phyloP scores from a whole-genome alignment of 225 moss, liverwort and hornwort species.

The Straminergon stramineum region DNA sequence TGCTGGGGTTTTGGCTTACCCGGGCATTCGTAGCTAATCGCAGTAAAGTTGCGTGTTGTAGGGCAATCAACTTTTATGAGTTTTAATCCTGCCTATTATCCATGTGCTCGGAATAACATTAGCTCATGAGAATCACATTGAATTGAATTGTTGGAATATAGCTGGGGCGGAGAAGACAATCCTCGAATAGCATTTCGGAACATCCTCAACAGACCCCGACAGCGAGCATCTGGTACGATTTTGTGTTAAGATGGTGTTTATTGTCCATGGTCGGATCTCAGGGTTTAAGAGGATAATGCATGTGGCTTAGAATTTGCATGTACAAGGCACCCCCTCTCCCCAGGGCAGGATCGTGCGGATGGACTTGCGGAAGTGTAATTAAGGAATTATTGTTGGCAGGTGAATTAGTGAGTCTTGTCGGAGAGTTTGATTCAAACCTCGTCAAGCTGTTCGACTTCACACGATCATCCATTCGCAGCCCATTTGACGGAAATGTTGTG shows the following conservation, averaged over 20 bases:
- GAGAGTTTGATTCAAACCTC: constrained; percentile 67
- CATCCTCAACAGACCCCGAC: constrained; percentile 82
- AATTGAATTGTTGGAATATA: constrained; percentile 10
- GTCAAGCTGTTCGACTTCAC: constrained; percentile 92
- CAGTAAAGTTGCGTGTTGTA: background rate
- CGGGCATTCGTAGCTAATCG: background rate
- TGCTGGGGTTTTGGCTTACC: background rate
- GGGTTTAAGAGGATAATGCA: background rate
- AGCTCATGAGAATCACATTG: background rate
- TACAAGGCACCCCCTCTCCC: background rate
- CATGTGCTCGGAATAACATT: background rate
- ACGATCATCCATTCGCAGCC: constrained; percentile 76
- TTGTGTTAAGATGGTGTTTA: background rate
- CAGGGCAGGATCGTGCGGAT: background rate
- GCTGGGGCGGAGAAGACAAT: constrained; percentile 79
- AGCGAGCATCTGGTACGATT: constrained; percentile 62
- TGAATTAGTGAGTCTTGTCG: constrained; percentile 83
- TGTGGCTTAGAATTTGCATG: background rate
- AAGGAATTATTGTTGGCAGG: constrained; percentile 30
- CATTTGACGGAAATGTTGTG: constrained; percentile 94
- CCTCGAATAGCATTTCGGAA: constrained; percentile 86
- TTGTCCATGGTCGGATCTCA: background rate
- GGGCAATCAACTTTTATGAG: background rate
- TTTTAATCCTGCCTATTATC: background rate
- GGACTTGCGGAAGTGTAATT: background rate